Conservation (phyloP, 78 protist species). For the Chrysochromulina tobinii region DNA sequence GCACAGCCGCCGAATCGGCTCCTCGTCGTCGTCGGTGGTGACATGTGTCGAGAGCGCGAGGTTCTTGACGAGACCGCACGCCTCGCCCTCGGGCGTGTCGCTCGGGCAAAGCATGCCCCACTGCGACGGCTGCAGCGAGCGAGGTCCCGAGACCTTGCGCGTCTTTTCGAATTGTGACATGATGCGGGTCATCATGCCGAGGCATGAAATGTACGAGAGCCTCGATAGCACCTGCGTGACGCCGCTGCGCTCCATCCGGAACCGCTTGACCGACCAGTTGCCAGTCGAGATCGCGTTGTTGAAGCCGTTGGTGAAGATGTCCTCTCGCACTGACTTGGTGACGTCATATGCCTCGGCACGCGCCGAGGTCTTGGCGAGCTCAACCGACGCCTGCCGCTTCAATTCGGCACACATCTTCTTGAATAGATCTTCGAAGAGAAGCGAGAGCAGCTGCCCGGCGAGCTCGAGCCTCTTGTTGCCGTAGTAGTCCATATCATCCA, state of each 20-base stretch:
- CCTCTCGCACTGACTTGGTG: background rate
- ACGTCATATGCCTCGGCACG: constrained; percentile 73
- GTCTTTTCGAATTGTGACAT: constrained; percentile 97
- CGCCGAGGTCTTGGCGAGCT: constrained; percentile 35
- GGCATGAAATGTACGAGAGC: constrained; percentile 92
- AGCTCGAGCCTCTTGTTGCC: constrained; percentile 96
- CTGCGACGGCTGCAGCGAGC: constrained; percentile 94
- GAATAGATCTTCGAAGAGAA: constrained; percentile 96
- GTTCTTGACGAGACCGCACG: constrained; percentile 99
- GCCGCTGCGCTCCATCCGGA: constrained; percentile 95
- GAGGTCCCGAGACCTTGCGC: constrained; percentile 80
- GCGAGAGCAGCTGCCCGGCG: constrained; percentile 79
- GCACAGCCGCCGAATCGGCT: constrained; percentile 49
- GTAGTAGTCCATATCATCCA: constrained; percentile 95
- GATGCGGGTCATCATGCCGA: constrained; percentile 99
- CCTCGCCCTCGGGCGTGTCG: constrained; percentile 99
- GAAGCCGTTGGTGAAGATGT: constrained; percentile 86
- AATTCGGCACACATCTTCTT: constrained; percentile 84
- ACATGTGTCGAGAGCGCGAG: constrained; percentile 96
- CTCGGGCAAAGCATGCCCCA: constrained; percentile 99
- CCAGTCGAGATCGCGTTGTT: constrained; percentile 93
- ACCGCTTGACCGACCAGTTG: constrained; percentile 97
- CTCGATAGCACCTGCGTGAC: constrained; percentile 94
- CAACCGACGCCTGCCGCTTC: constrained; percentile 62
- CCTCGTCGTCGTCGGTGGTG: constrained; percentile 74